phyloP scores from a whole-genome alignment of 768 basidiomycete species.

The Lyophyllum atratum region DNA sequence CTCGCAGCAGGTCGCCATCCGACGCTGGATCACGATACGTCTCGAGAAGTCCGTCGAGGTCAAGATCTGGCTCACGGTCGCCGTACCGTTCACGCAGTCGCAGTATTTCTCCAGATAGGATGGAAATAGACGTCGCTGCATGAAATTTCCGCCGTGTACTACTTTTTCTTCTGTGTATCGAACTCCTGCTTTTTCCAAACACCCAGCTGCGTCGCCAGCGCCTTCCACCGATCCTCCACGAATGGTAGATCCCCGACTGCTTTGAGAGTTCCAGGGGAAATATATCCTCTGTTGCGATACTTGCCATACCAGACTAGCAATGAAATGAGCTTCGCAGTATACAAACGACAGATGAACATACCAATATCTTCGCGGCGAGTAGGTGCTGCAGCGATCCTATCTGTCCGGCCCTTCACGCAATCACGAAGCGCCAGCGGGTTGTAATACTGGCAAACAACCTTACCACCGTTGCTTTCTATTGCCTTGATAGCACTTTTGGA shows the following conservation, averaged over 20 bases:
- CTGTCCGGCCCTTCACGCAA: conserved; percentile 69
- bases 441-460: conserved; percentile 88
- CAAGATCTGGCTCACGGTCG: conserved; percentile 45
- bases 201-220: conserved; percentile 61
- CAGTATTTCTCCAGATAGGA: conserved; percentile 60
- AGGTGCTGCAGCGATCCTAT: conserved; percentile 75
- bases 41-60: conserved; percentile 66
- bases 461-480: conserved; percentile 80
- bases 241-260: conserved; percentile 54
- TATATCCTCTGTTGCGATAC: conserved; percentile 73
- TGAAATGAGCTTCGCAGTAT: not conserved
- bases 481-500: conserved; percentile 85
- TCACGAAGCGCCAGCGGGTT: conserved; percentile 84
- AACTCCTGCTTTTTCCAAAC: conserved; percentile 52
- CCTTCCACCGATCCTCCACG: conserved; percentile 70
- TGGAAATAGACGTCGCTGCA: conserved; percentile 38
- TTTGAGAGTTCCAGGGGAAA: conserved; percentile 60
- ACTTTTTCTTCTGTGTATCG: conserved; percentile 42
- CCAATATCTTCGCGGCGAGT: conserved; percentile 85
- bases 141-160: conserved; percentile 16
- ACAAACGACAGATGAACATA: conserved; percentile 38
- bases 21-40: conserved; percentile 58
- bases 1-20: conserved; percentile 36
- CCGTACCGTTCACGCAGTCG: conserved; percentile 56
- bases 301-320: conserved; percentile 75